phyloP scores from a whole-genome alignment of 176 grass and related monocot species.

The Urochloa ruziziensis region DNA sequence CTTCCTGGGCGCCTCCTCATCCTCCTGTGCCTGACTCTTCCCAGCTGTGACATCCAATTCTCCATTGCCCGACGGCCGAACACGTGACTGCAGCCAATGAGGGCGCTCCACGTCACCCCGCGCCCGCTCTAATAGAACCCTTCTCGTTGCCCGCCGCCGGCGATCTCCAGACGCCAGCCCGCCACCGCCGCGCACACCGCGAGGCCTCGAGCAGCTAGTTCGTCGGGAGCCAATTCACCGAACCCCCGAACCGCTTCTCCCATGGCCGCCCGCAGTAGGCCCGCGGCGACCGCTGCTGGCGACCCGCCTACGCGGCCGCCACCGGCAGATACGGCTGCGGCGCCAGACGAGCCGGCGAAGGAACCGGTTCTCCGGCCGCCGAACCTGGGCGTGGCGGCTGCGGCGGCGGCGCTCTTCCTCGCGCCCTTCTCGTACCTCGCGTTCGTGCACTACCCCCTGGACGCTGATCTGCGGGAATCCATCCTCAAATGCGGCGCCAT shows the following conservation, averaged over 20 bases:
- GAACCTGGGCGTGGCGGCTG: constrained; percentile 49
- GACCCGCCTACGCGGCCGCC: constrained; percentile 14
- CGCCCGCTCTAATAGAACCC: neutral
- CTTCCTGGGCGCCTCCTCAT: too few species aligned
- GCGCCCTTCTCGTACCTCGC: constrained; percentile 88
- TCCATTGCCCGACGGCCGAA: constrained; percentile 25
- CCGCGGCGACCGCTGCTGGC: constrained; percentile 23
- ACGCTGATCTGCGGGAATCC: constrained; percentile 61
- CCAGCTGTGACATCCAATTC: too few species aligned
- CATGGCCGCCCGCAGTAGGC: constrained; percentile 57
- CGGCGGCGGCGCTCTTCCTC: constrained; percentile 54
- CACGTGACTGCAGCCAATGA: constrained; percentile 47
- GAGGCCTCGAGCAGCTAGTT: neutral
- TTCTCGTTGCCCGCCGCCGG: constrained; percentile 6
- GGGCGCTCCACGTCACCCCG: constrained; percentile 27
- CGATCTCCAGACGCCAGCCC: constrained; percentile 12
- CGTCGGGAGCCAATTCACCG: neutral
- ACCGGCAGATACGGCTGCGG: neutral
- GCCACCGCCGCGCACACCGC: neutral
- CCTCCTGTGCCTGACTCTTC: too few species aligned
- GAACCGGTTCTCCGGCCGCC: constrained; percentile 62
- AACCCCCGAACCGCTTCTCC: neutral
- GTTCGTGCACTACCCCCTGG: constrained; percentile 74
- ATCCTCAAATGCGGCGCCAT: constrained; percentile 72
- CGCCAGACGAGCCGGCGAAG: neutral